These are phyloP conservation scores for Neopestalotiopsis clavispora DNA, from an alignment of 2,329 filamentous ascomycete genomes.

Conservation along the genomic window DNA sequence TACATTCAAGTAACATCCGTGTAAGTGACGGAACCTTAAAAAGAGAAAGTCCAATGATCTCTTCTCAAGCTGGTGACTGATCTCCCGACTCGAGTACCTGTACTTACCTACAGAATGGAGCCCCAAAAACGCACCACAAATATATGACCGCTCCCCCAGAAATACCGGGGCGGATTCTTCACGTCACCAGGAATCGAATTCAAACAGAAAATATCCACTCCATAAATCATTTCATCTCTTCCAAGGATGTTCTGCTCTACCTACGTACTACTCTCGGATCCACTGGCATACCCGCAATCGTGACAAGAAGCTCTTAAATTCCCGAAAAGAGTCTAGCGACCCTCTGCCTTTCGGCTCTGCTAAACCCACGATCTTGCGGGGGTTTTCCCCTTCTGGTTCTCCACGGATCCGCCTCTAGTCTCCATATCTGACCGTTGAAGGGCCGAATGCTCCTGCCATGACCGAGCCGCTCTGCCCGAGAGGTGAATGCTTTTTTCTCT, in stretches of 20 bases:
- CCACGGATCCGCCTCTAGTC: slow-evolving; percentile 10
- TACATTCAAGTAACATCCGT: not conserved
- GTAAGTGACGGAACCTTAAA: not conserved
- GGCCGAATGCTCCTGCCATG: slow-evolving; percentile 12
- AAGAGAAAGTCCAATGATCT: not conserved
- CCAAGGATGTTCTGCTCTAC: not conserved
- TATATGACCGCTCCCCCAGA: too few relatives aligned
- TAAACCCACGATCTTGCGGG: slow-evolving; percentile 1
- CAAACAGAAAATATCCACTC: not conserved
- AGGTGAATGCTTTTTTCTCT: not conserved
- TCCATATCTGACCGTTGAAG: slow-evolving; percentile 14
- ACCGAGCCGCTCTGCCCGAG: not conserved
- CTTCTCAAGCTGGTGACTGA: not conserved
- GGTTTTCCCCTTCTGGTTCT: not conserved
- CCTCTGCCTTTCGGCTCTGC: not conserved
- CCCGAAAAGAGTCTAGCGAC: too few relatives aligned
- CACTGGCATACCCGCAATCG: not conserved
- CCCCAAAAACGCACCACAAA: too few relatives aligned
- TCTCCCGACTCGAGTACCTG: too few relatives aligned
- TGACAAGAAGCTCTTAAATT: not conserved
- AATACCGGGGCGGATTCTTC: too few relatives aligned
- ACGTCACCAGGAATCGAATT: too few relatives aligned
- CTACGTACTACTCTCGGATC: not conserved
- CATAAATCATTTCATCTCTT: not conserved
- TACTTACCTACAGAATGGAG: too few relatives aligned